phyloP scores from a whole-genome alignment of 208 protist species.

The Leishmania aethiopica region DNA sequence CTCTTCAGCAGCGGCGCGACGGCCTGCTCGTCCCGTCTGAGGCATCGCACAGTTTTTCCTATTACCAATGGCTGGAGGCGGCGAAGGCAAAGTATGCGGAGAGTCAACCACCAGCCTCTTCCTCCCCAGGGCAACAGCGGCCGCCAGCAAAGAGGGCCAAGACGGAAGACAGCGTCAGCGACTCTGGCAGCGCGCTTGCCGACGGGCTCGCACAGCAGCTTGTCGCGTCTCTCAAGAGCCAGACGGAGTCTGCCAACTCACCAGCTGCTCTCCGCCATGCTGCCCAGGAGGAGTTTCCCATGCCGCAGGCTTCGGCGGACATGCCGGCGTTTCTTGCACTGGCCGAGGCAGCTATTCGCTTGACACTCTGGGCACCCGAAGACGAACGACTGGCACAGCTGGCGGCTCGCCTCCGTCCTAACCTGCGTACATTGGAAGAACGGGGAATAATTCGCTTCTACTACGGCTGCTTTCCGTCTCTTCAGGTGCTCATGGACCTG shows the following conservation, averaged over 20 bases:
- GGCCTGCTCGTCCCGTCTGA: constrained; percentile 33
- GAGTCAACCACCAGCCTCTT: neutral
- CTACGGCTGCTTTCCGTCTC: constrained; percentile 38
- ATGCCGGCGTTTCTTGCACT: constrained; percentile 41
- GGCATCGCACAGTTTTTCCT: constrained; percentile 26
- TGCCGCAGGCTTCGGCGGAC: constrained; percentile 24
- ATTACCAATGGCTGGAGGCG: constrained; percentile 45
- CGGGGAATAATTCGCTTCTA: constrained; percentile 31
- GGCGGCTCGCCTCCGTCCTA: constrained; percentile 37
- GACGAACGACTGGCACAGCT: constrained; percentile 28
- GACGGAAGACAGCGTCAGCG: neutral
- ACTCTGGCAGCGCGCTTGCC: constrained; percentile 4
- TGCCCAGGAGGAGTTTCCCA: constrained; percentile 33
- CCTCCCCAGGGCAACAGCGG: neutral
- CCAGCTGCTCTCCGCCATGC: constrained; percentile 24
- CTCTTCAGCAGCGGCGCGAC: constrained; percentile 33
- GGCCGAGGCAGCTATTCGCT: constrained; percentile 48
- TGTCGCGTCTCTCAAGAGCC: constrained; percentile 5
- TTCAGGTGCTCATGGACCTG: constrained; percentile 67
- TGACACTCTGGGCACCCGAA: constrained; percentile 38
- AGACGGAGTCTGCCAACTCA: neutral
- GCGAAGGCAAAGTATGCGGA: constrained; percentile 23
- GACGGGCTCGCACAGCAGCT: constrained; percentile 22
- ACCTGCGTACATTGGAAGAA: constrained; percentile 36
- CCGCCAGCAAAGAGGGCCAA: constrained; percentile 2